Conservation (phyloP, 2,329 filamentous ascomycete species). For the Fusarium camptoceras region DNA sequence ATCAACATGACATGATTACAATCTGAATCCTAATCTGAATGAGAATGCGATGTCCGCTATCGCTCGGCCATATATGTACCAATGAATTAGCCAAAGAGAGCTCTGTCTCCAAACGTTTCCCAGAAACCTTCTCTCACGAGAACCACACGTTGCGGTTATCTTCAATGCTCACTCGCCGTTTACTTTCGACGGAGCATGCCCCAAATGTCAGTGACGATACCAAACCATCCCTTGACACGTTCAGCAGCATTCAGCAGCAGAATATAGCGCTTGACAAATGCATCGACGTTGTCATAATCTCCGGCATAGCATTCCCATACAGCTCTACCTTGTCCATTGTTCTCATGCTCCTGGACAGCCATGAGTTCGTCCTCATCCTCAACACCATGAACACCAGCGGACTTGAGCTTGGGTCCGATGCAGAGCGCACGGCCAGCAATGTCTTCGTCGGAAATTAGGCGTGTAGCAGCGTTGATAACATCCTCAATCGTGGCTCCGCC, state of each 20-base stretch:
- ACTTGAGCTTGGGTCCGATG: conserved; percentile 65
- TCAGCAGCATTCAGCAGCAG: conserved; percentile 64
- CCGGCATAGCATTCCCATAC: conserved; percentile 72
- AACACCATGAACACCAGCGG: conserved; percentile 36
- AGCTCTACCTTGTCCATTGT: conserved; percentile 55
- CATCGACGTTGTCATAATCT: conserved; percentile 67
- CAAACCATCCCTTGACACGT: conserved; percentile 64
- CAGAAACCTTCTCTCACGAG: not conserved
- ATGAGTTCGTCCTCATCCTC: conserved; percentile 51
- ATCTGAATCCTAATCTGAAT: not conserved
- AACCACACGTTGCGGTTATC: not conserved
- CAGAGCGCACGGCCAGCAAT: conserved; percentile 68
- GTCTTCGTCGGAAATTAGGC: conserved; percentile 68
- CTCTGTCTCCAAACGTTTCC: not conserved
- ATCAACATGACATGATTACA: not conserved
- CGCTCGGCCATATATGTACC: not conserved
- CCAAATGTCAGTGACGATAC: conserved; percentile 53
- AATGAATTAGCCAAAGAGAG: not conserved
- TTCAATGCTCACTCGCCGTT: not conserved
- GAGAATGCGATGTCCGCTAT: not conserved
- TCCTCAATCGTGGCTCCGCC: conserved; percentile 65
- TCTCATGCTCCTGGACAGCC: conserved; percentile 50
- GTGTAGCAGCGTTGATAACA: conserved; percentile 72
- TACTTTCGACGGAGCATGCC: conserved; percentile 42
- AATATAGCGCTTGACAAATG: conserved; percentile 66